Evolutionary conservation across 2,329 filamentous ascomycete genomes (phyloP).

Genomic region (Coleophoma cylindrospora): DNA sequence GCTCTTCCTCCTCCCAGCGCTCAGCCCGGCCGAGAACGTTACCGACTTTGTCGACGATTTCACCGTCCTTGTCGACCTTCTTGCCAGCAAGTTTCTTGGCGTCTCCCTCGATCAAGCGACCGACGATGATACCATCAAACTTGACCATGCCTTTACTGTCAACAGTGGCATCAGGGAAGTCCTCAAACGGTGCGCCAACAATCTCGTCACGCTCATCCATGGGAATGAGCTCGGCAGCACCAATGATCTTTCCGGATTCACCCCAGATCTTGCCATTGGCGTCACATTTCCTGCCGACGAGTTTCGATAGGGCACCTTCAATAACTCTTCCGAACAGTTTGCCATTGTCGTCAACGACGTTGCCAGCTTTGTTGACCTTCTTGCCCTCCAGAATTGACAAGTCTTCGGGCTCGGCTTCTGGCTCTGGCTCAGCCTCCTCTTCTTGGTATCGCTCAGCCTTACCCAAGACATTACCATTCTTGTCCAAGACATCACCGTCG

Average conservation of each 20-base stretch:
- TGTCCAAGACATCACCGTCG: slow-evolving; percentile 77
- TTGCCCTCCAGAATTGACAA: slow-evolving; percentile 46
- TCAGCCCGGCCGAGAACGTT: slow-evolving; percentile 64
- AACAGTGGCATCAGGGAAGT: slow-evolving; percentile 49
- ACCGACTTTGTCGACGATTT: slow-evolving; percentile 62
- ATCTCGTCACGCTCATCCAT: slow-evolving; percentile 44
- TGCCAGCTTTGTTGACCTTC: slow-evolving; percentile 55
- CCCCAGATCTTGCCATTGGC: slow-evolving; percentile 67
- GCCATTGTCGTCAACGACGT: slow-evolving; percentile 48
- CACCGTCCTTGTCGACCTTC: slow-evolving; percentile 63
- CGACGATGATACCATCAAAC: slow-evolving; percentile 47
- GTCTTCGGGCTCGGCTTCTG: slow-evolving; percentile 28
- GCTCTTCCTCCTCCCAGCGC: slow-evolving; percentile 52
- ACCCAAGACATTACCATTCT: slow-evolving; percentile 55
- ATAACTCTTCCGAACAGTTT: slow-evolving; percentile 57
- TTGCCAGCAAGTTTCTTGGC: slow-evolving; percentile 59
- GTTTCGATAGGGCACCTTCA: slow-evolving; percentile 57
- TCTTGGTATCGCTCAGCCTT: slow-evolving; percentile 26
- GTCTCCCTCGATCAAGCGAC: slow-evolving; percentile 60
- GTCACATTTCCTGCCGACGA: slow-evolving; percentile 60
- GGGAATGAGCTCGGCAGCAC: slow-evolving; percentile 60
- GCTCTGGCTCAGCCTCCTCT: slow-evolving; percentile 22
- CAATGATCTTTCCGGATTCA: slow-evolving; percentile 63
- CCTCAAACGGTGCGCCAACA: slow-evolving; percentile 49
- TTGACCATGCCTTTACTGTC: slow-evolving; percentile 48